These are phyloP conservation scores for Dactylis glomerata DNA, from an alignment of 176 grass and related monocot species.

Conservation along the genomic window DNA sequence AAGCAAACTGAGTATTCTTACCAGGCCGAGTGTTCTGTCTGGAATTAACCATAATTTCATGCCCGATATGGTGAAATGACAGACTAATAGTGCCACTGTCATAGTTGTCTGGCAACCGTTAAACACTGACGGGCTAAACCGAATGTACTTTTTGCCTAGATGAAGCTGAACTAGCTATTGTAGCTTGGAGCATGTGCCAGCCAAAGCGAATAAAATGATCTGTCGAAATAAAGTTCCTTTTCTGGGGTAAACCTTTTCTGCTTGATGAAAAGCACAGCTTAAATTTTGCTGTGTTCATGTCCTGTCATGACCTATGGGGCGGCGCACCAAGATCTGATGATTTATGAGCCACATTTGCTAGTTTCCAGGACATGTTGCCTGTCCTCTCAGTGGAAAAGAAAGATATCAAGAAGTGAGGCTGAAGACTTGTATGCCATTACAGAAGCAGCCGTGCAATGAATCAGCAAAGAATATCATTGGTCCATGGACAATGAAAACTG, in stretches of 20 bases:
- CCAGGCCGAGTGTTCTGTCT: conserved; percentile 6
- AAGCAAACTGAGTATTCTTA: neutral
- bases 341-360: neutral
- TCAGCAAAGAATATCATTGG: neutral
- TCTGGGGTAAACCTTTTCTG: neutral
- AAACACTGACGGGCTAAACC: neutral
- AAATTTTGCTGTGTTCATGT: neutral
- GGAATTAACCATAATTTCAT: neutral
- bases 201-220: neutral
- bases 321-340: neutral
- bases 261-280: neutral
- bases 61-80: neutral
- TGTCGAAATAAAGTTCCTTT: neutral
- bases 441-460: neutral
- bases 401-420: neutral
- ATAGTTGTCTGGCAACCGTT: neutral
- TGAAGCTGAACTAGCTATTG: neutral
- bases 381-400: neutral
- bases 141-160: neutral
- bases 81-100: neutral
- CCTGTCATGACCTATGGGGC: neutral
- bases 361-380: neutral
- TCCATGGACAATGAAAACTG: neutral
- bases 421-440: neutral
- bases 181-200: neutral